Evolutionary conservation across 1,139 yeast species (phyloP), one percentile per base, ranked within the genome.

Genomic region (Blastobotrys capitulatus): DNA sequence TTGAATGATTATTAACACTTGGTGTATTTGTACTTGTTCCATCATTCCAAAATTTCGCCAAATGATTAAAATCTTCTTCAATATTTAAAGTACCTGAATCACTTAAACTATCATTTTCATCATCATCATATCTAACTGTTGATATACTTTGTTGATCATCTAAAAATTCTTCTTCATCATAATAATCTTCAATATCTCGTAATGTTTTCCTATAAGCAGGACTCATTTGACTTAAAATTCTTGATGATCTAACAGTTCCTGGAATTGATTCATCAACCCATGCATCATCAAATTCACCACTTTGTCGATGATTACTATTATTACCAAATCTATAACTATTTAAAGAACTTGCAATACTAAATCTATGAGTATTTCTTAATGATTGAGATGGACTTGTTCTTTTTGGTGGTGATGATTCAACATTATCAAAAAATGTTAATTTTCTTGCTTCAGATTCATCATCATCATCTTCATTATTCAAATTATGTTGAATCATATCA

Each of bases 31-130:
- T 38, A 22, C 42, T 27, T 13, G n/a, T n/a, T 22, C 55, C 61
- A 29, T 56, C 60, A 31, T 60, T 62, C 36, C 62, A 60, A 13
- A 66, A 55, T 10, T 64, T 60, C 0, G 69, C 70, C 38, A 66
- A 53, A 51, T 66, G 66, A 19, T 62, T 50, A 41, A 66, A 66
- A 51, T 66, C 69, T 42, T 64, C 66, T 12, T 53, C 60, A 43
- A 58, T 52, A 26, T 51, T 53, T 27, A 57, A 40, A 6, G 57
- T 53, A 32, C 52, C 60, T 2, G 41, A 27, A 19, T 46, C 41
- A 13, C 41, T 34, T 6, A 38, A 42, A 20, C 38, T 43, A n/a
- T 22, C 25, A 22, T 22, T 7, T 12, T 44, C 48, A 20, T 44
- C 48, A n/a, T n/a, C n/a, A n/a, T n/a, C n/a, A n/a, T n/a, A n/a